phyloP scores from a whole-genome alignment of 2,329 filamentous ascomycete genomes.

The Achaetomium macrosporum region DNA sequence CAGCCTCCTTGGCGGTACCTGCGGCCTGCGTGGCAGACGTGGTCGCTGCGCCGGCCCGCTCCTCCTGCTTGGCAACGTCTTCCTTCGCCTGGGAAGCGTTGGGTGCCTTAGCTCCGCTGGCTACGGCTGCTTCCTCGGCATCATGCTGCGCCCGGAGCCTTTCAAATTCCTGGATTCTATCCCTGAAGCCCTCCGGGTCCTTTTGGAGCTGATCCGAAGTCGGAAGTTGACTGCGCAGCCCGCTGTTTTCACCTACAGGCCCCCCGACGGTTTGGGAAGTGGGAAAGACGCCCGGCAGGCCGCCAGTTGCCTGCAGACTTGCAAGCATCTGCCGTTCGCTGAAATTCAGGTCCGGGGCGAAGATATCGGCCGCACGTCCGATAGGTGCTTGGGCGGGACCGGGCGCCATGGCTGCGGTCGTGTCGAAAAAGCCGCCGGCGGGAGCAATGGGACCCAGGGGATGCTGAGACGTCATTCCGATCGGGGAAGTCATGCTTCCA shows the following conservation, averaged over 20 bases:
- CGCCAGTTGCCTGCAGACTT: constrained; percentile 32
- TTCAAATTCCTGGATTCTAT: constrained; percentile 79
- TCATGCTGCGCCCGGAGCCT: constrained; percentile 70
- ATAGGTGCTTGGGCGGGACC: constrained; percentile 37
- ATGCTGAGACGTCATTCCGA: constrained; percentile 50
- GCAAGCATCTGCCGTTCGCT: constrained; percentile 50
- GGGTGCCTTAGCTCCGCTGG: constrained; percentile 14
- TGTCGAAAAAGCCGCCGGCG: constrained; percentile 67
- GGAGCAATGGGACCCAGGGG: constrained; percentile 53
- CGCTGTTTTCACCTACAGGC: constrained; percentile 31
- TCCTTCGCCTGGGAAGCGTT: constrained; percentile 18
- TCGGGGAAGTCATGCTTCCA: constrained; percentile 86
- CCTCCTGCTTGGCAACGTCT: constrained; percentile 14
- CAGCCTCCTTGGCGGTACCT: not conserved
- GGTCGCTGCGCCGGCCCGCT: constrained; percentile 5
- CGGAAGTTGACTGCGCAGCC: constrained; percentile 44
- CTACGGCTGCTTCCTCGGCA: constrained; percentile 35
- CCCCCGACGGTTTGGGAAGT: constrained; percentile 36
- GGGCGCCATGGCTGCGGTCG: constrained; percentile 38
- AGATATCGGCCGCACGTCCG: constrained; percentile 44
- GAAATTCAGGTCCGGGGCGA: constrained; percentile 61
- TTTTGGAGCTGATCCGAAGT: constrained; percentile 44
- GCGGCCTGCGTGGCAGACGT: constrained; percentile 16
- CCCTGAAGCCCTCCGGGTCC: constrained; percentile 56
- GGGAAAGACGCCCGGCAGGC: constrained; percentile 29